Evolutionary conservation across 2,329 filamentous ascomycete species (phyloP), one percentile per base, ranked within the genome.

Genomic region (Aspergillus pseudoglaucus): DNA sequence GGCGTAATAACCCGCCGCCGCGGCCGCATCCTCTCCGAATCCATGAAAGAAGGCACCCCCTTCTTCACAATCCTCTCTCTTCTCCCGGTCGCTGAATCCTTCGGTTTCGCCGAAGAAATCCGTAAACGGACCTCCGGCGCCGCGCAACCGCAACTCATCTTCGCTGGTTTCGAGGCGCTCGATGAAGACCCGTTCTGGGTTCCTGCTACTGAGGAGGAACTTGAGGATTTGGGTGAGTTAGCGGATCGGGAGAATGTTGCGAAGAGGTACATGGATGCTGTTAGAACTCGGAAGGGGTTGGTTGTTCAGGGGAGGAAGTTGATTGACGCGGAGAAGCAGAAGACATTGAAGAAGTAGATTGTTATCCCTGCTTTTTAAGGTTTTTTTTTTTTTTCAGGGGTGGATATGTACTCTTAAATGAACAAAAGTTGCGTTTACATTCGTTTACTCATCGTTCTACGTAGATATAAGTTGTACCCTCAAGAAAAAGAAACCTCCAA

Each of bases 161-260:
- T 97, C 65, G 82, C 88, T 6, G 93, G 93, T 1, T 98, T 90
- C 63, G 89, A 96, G 68, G 81, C 95, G 58, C 76, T 97, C 2
- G 90, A 97, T 65, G 86, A 96, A 70, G 93, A 98, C 73, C 93
- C 93, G 0, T 95, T 94, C 74, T 98, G 93, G 93, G 90, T 95
- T 42, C 93, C 93, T 1, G 90, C 89, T 55, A 97, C 91, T 0
- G 93, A 97, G 64, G 93, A 97, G 66, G 89, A 98, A 63, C 71
- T 98, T 45, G 93, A 98, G 76, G 93, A 98, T 74, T 72, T 98
- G 51, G 93, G 93, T 22, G 91, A 97, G 75, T 75, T 91, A 65
- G 93, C 88, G 3, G 93, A 98, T 71, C 81, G 82, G 63, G 93
- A 97, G 76, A 97, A 96, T 70, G 88, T 97, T 44, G 93, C 93